A percentile compares a stretch with the other conserved stretches of the same genome.
Evolutionary conservation across 2,329 filamentous ascomycete genomes (phyloP).

Genomic region (Diaporthe sp.): DNA sequence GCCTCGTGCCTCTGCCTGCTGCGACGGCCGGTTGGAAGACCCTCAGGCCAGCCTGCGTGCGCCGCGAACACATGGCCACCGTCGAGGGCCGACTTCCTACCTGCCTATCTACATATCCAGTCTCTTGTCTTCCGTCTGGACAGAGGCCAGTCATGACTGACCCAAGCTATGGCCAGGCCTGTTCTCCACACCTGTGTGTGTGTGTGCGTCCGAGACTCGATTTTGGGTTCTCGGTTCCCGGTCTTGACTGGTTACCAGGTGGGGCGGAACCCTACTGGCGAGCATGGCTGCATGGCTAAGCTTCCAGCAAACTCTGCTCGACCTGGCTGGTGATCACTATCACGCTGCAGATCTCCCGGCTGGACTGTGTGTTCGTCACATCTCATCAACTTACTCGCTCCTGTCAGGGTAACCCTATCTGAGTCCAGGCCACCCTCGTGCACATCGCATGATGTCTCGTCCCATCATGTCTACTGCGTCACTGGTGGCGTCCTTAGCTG

Average conservation of each 20-base stretch:
- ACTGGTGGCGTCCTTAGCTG: slow-evolving; percentile 18
- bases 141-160: neutral
- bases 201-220: neutral
- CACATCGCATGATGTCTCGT: slow-evolving; percentile 16
- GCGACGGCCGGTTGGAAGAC: neutral
- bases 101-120: neutral
- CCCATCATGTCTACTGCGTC: slow-evolving; percentile 10
- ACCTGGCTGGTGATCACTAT: slow-evolving; percentile 17
- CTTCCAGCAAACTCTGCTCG: slow-evolving; percentile 1
- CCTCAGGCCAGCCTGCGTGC: neutral
- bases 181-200: neutral
- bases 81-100: neutral
- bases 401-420: neutral
- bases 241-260: neutral
- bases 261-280: slow-evolving; percentile 7
- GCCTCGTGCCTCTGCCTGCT: neutral
- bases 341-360: slow-evolving; percentile 16
- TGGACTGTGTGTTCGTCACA: slow-evolving; percentile 6
- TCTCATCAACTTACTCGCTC: slow-evolving; percentile 9
- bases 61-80: neutral
- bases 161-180: neutral
- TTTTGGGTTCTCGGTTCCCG: neutral
- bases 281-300: slow-evolving; percentile 6
- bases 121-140: neutral
- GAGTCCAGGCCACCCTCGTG: neutral